Evolutionary conservation across 768 basidiomycete species (phyloP), one percentile per base, ranked within the genome.

Genomic region (Pulveroboletus sp.): DNA sequence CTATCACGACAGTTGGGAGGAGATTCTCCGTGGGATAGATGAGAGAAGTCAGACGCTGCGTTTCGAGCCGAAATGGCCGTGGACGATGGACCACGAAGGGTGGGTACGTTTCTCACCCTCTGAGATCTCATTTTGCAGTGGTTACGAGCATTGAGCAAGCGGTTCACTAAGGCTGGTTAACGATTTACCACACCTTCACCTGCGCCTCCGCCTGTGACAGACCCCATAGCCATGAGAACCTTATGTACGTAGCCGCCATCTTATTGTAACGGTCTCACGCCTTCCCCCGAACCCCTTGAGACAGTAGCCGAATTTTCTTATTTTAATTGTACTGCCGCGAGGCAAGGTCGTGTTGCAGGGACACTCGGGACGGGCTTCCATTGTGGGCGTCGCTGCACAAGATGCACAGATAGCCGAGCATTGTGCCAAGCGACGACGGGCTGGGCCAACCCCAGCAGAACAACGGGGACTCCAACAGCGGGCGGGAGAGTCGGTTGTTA

Each of bases 1-100:
- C 39, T 87, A 78, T 57, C 63, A 72, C 28, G 76, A 74, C 6
- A n/a, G n/a, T 73, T 36, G 80, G 66, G 76, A 77, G 50, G 80
- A 78, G 9, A 80, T 89, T 48, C 52, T 78, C 49, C 53, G 58
- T 45, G 76, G 69, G 17, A 60, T 80, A 32, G 57, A 67, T 50
- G n/a, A n/a, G n/a, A 58, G 67, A 43, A 49, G 55, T 46, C 46
- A 45, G 28, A 50, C 15, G 8, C 39, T 33, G 33, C 46, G 5
- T 42, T 46, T 30, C 21, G 38, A 50, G 47, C 40, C 50, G 27
- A 43, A 50, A 35, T 44, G 40, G 41, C 44, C 38, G 53, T 50
- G 8, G 49, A 49, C 14, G 56, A 58, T 40, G 24, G 15, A 11
- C 35, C 21, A 10, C 26, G 24, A 28, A 27, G 18, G 55, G 39